Evolutionary conservation across 306 rosid species (phyloP), one percentile per base, ranked within the genome.

Genomic region (Oemleria cerasiformis): DNA sequence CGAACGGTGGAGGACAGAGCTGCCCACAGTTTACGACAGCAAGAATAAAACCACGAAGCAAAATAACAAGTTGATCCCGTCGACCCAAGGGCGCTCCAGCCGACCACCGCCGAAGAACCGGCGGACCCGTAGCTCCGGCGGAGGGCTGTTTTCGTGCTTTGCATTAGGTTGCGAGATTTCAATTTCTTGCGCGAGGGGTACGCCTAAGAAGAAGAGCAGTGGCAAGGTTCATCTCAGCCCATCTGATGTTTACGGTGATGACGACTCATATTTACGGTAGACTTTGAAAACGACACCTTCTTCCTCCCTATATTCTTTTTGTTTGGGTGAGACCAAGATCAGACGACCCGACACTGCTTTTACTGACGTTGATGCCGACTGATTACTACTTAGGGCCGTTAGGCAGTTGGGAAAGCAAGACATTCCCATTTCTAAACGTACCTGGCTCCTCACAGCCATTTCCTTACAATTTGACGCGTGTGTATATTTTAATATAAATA

Each of bases 71-170:
- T 65, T 21, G 23, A 2, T 62, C 23, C 60, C 2, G 49, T 53
- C 76, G 30, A 30, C 73, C 1, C 40, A 83, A 5, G 63, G 9
- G 62, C 75, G 63, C 5, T 25, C 0, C 12, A 36, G 45, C 67
- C 1, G 9, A 4, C 36, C 36, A 30, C 36, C 36, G 36, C 36
- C 13, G 68, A 64, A 65, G 54, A 49, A 13, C 6, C 25, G 60
- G 25, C 44, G 65, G 47, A 36, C 42, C 62, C 23, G 54, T 56
- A 68, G 9, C 6, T 43, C 36, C 23, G 81, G 13, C 65, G 54
- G 65, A 12, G 84, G 88, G 47, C 59, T 88, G 79, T 88, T 74
- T 68, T 88, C 97, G 23, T 93, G 98, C 69, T 91, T 93, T 4
- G 87, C 83, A 0, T 81, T 80, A 55, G 96, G 98, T 17, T 76